Evolutionary conservation across 1,139 yeast genomes (phyloP).

Genomic region (Suhomyces maxii): DNA sequence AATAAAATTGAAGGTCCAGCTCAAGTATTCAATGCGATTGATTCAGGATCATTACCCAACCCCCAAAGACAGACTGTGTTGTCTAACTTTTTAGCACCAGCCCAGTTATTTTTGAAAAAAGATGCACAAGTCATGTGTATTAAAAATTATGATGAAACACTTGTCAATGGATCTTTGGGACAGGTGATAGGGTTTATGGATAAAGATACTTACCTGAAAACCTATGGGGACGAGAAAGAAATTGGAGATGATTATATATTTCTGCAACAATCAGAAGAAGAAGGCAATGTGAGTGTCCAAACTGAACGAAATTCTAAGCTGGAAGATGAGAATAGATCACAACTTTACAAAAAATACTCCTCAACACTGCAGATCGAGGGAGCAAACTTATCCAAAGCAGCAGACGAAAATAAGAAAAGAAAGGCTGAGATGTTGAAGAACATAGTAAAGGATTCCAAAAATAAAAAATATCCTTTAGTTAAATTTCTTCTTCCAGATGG

Average conservation of each 20-base stretch:
- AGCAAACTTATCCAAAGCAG: background rate
- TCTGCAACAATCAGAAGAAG: slow-evolving; percentile 4
- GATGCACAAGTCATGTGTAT: slow-evolving; percentile 97
- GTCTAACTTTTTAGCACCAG: slow-evolving; percentile 73
- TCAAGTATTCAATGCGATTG: slow-evolving; percentile 55
- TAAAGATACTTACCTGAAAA: slow-evolving; percentile 35
- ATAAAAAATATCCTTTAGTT: slow-evolving; percentile 66
- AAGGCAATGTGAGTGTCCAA: background rate
- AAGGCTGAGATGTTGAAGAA: slow-evolving; percentile 23
- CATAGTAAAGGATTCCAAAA: slow-evolving; percentile 33
- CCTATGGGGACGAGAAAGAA: slow-evolving; percentile 19
- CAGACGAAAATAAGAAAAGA: slow-evolving; percentile 10
- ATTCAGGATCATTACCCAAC: slow-evolving; percentile 58
- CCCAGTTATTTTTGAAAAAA: slow-evolving; percentile 58
- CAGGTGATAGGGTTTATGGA: slow-evolving; percentile 54
- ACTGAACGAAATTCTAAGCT: too few relatives aligned
- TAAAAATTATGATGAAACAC: slow-evolving; percentile 80
- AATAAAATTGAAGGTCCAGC: slow-evolving; percentile 49
- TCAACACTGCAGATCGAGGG: background rate
- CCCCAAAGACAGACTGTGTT: slow-evolving; percentile 47
- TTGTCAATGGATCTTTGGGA: slow-evolving; percentile 94
- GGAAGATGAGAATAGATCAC: background rate
- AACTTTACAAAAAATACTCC: background rate
- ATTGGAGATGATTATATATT: slow-evolving; percentile 11
- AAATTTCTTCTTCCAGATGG: slow-evolving; percentile 72